Evolutionary conservation across 306 rosid species (phyloP), one percentile per base, ranked within the genome.

Genomic region (Mimosa pudica): DNA sequence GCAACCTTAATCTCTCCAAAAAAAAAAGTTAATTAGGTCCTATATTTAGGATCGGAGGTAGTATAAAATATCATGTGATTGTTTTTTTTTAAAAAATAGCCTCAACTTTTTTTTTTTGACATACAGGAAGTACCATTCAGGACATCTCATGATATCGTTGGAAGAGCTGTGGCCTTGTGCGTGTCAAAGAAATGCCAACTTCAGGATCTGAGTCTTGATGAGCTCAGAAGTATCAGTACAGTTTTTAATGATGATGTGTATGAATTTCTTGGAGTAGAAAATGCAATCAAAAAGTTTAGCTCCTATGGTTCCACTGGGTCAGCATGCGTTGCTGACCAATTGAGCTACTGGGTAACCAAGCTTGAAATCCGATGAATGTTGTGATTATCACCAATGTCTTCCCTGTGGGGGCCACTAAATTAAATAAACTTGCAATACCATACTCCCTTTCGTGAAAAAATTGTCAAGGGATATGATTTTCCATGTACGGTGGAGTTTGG

Each of bases 301-400:
- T 95, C 99, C 3, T 95, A 95, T 54, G 99, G 99, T 65, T 93
- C 98, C 12, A 93, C 99, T 0, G 99, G 99, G 47, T 88, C 97
- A 61, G 90, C 88, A 42, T 95, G 98, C 42, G 98, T 95, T 68
- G 91, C 97, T 70, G 69, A 76, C 78, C 97, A 95, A 82, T 74
- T 95, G 24, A 79, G 73, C 13, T 82, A 85, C 75, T 95, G 99
- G 99, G 78, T 82, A 45, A 72, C 77, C 16, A 88, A 88, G 73
- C 91, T 95, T 82, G 89, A 80, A 85, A 71, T 90, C 65, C 70
- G 61, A 73, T 78, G 78, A 86, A 48, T 66, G 74, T 58, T 20
- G 42, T 30, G 32, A 52, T 30, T 64, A 70, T 66, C 66, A 66
- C 42, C 68, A 67, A 57, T 36, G 66, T 79, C 64, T 75, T 68